Percentiles rank a stretch among this genome's conserved stretches.
Conservation (phyloP, 2,329 filamentous ascomycete species). For the Alternaria consortialis region DNA sequence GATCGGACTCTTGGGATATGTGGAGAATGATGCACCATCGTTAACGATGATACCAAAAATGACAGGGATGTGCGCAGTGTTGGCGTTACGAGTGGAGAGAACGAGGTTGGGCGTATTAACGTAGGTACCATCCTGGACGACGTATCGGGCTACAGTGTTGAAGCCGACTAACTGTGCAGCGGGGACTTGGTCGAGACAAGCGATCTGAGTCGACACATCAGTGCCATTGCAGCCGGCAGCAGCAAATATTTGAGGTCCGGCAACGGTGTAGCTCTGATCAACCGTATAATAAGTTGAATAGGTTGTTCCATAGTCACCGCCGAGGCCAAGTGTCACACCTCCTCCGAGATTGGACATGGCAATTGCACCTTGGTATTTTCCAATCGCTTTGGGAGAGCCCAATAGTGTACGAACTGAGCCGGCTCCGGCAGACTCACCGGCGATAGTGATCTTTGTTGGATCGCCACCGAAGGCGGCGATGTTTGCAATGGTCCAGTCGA, state of each 20-base stretch:
- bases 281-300: conserved; percentile 69
- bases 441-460: conserved; percentile 57
- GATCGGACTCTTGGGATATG: conserved; percentile 57
- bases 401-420: conserved; percentile 66
- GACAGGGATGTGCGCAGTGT: conserved; percentile 61
- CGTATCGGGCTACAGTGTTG: conserved; percentile 58
- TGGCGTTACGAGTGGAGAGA: conserved; percentile 54
- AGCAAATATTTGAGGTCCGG: conserved; percentile 61
- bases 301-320: conserved; percentile 65
- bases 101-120: conserved; percentile 62
- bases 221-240: conserved; percentile 63
- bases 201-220: conserved; percentile 57
- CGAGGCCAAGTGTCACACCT: conserved; percentile 64
- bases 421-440: conserved; percentile 62
- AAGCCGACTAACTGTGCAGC: conserved; percentile 54
- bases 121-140: conserved; percentile 67
- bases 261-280: conserved; percentile 59
- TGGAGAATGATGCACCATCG: conserved; percentile 65
- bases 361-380: conserved; percentile 59
- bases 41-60: conserved; percentile 66
- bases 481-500: conserved; percentile 59
- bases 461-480: conserved; percentile 60
- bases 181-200: conserved; percentile 62
- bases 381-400: conserved; percentile 59
- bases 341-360: conserved; percentile 64